Conservation (phyloP, 2,329 filamentous ascomycete species). For the Ascocoryne sarcoides region DNA sequence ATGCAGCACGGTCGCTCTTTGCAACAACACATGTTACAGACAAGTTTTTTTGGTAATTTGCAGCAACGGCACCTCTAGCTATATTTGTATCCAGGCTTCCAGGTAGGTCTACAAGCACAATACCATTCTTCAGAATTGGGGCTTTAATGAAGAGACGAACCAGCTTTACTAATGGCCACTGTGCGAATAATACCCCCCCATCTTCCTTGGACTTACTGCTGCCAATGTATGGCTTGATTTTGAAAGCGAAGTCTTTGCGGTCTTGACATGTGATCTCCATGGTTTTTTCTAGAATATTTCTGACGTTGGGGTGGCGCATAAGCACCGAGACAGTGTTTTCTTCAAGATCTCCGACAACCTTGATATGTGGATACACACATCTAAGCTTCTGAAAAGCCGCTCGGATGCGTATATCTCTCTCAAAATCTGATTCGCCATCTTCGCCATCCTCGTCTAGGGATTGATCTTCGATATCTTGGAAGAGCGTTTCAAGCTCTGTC, state of each 20-base stretch:
- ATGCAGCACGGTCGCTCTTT: neutral
- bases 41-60: conserved; percentile 50
- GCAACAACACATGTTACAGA: conserved; percentile 22
- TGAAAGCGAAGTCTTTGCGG: conserved; percentile 32
- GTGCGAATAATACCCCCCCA: neutral
- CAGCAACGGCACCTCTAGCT: conserved; percentile 37
- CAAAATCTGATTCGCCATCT: neutral
- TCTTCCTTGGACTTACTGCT: neutral
- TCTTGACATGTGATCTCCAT: neutral
- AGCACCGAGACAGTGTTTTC: neutral
- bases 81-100: conserved; percentile 44
- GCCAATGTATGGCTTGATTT: neutral
- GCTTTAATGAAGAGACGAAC: conserved; percentile 38
- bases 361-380: neutral
- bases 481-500: neutral
- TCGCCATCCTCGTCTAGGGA: neutral
- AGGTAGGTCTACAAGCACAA: conserved; percentile 45
- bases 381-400: neutral
- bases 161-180: conserved; percentile 32
- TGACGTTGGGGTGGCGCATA: neutral
- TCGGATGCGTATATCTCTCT: neutral
- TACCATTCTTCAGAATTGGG: conserved; percentile 38
- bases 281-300: neutral
- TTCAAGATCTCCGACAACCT: neutral
- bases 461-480: neutral